Evolutionary conservation across 805 yeast species (phyloP), one percentile per base, ranked within the genome.

Genomic region (Candida vaughaniae): DNA sequence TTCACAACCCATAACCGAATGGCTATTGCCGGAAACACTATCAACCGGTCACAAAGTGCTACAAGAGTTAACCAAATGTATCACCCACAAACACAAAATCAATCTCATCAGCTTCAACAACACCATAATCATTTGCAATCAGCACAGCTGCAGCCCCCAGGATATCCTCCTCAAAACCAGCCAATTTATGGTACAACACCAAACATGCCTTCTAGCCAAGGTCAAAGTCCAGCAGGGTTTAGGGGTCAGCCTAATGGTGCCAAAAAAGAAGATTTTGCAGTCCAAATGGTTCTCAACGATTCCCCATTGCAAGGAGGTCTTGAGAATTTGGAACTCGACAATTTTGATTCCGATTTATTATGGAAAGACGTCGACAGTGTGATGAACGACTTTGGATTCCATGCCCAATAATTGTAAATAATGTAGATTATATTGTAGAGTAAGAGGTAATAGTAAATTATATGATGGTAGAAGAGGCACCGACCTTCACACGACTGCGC

Each of bases 321-420:
- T 29, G 62, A 57, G 33, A 60, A 62, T 22, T 52, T 65, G 33
- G 67, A 62, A 33, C 46, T 68, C 36, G 74, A 66, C 42, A 77
- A 71, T 25, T 44, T 62, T 40, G 79, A 75, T 48, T 70, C 75
- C 16, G 84, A 76, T 34, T 47, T 75, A 41, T 63, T 80, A 16
- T 82, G 84, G 89, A 84, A 82, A 52, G 95, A 88, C 53, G 90
- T 88, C 19, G 95, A 87, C 46, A 71, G 86, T 32, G 85, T 88
- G 40, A 86, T 88, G 95, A 86, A 85, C 53, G 95, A 87, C 53
- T 88, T 87, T 61, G 96, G 96, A 4, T 88, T 88, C 65, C 86
- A 85, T 47, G 80, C 87, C 3, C 71, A 45, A 17, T 45, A 39
- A 29, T 31, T 33, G 31, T 31, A 8, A 14, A 16, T 25, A 30